Conservation (phyloP, 1,284 basidiomycete genomes). For the Papiliotrema laurentii region DNA sequence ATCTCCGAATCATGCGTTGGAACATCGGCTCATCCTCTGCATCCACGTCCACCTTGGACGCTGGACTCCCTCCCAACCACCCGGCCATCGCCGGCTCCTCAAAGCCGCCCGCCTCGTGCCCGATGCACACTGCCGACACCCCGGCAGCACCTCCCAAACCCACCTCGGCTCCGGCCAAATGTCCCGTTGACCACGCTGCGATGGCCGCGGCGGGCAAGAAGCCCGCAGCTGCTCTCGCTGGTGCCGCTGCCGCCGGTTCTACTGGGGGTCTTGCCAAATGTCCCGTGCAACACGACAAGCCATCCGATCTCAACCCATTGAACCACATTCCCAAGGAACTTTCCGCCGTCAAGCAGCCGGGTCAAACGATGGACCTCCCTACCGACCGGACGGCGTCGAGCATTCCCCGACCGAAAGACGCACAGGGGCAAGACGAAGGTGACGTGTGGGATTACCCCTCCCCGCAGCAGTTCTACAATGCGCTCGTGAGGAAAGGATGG, state of each 20-base stretch:
- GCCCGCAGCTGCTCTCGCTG: not conserved
- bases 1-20: slow-evolving; percentile 32
- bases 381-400: slow-evolving; percentile 72
- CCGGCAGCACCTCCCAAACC: not conserved
- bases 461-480: slow-evolving; percentile 98
- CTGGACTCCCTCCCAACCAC: slow-evolving; percentile 21
- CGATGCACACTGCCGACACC: slow-evolving; percentile 1
- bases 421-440: slow-evolving; percentile 28
- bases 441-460: slow-evolving; percentile 91
- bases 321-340: slow-evolving; percentile 83
- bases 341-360: slow-evolving; percentile 48
- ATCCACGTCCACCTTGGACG: slow-evolving; percentile 5
- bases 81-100: slow-evolving; percentile 34
- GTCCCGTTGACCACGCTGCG: slow-evolving; percentile 23
- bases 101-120: slow-evolving; percentile 7
- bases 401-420: slow-evolving; percentile 69
- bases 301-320: slow-evolving; percentile 61
- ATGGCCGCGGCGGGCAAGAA: not conserved
- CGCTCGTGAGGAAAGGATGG: slow-evolving; percentile 93
- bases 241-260: slow-evolving; percentile 4
- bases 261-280: slow-evolving; percentile 23
- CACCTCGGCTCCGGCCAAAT: slow-evolving; percentile 15
- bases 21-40: slow-evolving; percentile 28
- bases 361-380: slow-evolving; percentile 58
- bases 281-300: slow-evolving; percentile 40